A percentile compares a stretch with the other conserved stretches of the same genome.
These are phyloP conservation scores for Keithomyces neogunnii DNA, from an alignment of 2,329 filamentous ascomycete species.

Conservation along the genomic window DNA sequence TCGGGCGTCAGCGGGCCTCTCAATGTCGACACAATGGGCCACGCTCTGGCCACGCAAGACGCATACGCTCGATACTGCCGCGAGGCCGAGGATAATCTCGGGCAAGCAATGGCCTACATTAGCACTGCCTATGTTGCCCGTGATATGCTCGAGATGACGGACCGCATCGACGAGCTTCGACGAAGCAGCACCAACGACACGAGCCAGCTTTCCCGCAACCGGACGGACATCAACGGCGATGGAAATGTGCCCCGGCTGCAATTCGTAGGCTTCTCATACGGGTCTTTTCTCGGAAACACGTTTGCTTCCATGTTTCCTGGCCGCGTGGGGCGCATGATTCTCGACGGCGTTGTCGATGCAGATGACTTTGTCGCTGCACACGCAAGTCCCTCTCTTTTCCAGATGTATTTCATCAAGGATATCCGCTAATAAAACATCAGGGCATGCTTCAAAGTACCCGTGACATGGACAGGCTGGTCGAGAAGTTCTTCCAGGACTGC, in stretches of 20 bases:
- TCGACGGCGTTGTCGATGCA: neutral
- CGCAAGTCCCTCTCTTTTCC: no score
- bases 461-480: no score
- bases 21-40: neutral
- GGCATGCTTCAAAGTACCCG: no score
- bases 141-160: neutral
- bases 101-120: neutral
- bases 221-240: neutral
- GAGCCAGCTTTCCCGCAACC: neutral
- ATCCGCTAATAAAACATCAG: no score
- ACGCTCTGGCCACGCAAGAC: neutral
- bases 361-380: neutral
- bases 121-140: neutral
- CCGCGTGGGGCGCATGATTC: neutral
- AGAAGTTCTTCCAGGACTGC: no score
- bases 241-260: neutral
- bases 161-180: neutral
- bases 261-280: neutral
- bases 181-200: neutral
- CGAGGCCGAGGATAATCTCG: neutral
- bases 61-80: neutral
- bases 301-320: neutral
- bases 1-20: neutral
- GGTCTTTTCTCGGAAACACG: neutral
- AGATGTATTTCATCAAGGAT: no score